Conservation (phyloP, 371 early-diverging fungal species). For the Apophysomyces elegans region DNA sequence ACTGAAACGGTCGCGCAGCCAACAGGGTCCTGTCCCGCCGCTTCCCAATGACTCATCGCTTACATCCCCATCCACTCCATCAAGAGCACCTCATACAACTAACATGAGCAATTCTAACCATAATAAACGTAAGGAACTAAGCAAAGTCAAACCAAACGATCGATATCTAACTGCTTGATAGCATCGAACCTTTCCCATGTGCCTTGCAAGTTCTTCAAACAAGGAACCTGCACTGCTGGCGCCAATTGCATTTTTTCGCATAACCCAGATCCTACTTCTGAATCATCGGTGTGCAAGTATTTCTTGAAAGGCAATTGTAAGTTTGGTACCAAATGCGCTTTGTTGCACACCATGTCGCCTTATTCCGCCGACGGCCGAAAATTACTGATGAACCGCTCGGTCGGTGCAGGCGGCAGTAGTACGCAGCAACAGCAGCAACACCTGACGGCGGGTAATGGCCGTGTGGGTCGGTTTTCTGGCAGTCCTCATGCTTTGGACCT, state of each 20-base stretch:
- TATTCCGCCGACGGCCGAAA: slow-evolving; percentile 29
- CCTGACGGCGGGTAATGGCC: slow-evolving; percentile 13
- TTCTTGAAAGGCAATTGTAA: slow-evolving; percentile 83
- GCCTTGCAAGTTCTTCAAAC: slow-evolving; percentile 84
- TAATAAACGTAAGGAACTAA: slow-evolving; percentile 18
- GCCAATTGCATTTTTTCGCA: slow-evolving; percentile 81
- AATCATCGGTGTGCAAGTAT: slow-evolving; percentile 74
- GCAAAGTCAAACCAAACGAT: neutral
- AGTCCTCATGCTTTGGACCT: slow-evolving; percentile 11
- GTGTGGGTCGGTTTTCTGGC: slow-evolving; percentile 10
- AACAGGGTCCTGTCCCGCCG: slow-evolving; percentile 20
- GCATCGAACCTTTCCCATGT: slow-evolving; percentile 65
- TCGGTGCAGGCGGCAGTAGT: slow-evolving; percentile 15
- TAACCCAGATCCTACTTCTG: slow-evolving; percentile 60
- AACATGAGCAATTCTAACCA: slow-evolving; percentile 13
- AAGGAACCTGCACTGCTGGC: slow-evolving; percentile 79
- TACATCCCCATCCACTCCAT: slow-evolving; percentile 10
- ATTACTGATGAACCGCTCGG: slow-evolving; percentile 20
- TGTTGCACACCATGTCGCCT: slow-evolving; percentile 58
- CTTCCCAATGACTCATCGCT: slow-evolving; percentile 1
- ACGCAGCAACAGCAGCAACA: slow-evolving; percentile 22
- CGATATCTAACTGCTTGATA: slow-evolving; percentile 11
- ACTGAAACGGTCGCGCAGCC: slow-evolving; percentile 25
- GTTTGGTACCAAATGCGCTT: slow-evolving; percentile 79
- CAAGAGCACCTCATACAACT: slow-evolving; percentile 9